Evolutionary conservation across 352 stramenopile genomes (phyloP).

Genomic region (Phytophthora pluvialis): DNA sequence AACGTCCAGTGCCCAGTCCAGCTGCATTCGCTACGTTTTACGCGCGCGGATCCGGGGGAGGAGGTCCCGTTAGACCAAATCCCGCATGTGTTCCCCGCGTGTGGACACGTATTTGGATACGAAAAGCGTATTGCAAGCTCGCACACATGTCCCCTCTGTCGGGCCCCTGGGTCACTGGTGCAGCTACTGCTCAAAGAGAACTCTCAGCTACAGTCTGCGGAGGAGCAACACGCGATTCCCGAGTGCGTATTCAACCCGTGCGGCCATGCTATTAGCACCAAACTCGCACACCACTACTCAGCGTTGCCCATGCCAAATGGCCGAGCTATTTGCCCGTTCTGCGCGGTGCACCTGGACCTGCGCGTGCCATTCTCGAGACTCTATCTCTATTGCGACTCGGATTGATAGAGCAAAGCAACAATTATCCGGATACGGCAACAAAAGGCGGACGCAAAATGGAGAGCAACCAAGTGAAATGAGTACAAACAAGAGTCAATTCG

Average conservation of each 20-base stretch:
- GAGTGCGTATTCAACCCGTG: slow-evolving; percentile 87
- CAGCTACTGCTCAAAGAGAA: slow-evolving; percentile 79
- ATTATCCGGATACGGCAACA: not conserved
- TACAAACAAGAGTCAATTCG: not conserved
- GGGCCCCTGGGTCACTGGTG: slow-evolving; percentile 66
- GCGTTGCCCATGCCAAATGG: slow-evolving; percentile 76
- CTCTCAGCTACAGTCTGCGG: slow-evolving; percentile 64
- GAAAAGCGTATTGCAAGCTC: slow-evolving; percentile 68
- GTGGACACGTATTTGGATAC: slow-evolving; percentile 84
- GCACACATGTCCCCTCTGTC: slow-evolving; percentile 72
- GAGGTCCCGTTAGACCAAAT: slow-evolving; percentile 60
- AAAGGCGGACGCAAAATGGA: not conserved
- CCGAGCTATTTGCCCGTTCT: slow-evolving; percentile 82
- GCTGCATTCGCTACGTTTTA: slow-evolving; percentile 72
- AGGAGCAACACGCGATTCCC: slow-evolving; percentile 65
- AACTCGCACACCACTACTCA: slow-evolving; percentile 68
- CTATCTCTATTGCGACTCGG: slow-evolving; percentile 74
- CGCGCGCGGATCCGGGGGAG: slow-evolving; percentile 41
- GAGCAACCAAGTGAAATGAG: not conserved
- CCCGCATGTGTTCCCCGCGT: slow-evolving; percentile 78
- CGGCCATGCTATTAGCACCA: slow-evolving; percentile 76
- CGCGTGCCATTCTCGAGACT: slow-evolving; percentile 73
- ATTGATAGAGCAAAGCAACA: slow-evolving; percentile 30
- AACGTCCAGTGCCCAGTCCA: slow-evolving; percentile 85
- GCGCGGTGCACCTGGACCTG: slow-evolving; percentile 71